Evolutionary conservation across 176 grass and related monocot genomes (phyloP).

Genomic region (Cenchrus purpureus): DNA sequence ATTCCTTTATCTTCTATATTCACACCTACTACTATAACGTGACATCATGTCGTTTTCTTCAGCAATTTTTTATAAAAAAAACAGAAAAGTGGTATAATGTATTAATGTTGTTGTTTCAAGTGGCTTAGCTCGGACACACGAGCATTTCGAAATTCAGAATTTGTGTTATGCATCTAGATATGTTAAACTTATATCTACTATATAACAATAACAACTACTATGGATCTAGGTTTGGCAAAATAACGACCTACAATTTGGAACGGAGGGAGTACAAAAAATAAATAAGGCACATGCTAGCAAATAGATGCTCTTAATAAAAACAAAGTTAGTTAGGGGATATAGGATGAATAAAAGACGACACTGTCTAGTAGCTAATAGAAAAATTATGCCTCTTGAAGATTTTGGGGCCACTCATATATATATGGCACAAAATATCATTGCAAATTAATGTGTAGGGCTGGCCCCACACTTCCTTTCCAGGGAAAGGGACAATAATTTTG

Average conservation of each 20-base stretch:
- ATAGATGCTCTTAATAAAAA: background rate
- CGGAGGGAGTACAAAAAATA: background rate
- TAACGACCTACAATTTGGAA: too few relatives aligned
- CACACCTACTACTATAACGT: background rate
- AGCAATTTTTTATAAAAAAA: background rate
- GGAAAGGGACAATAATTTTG: background rate
- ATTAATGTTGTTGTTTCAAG: background rate
- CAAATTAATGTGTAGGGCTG: background rate
- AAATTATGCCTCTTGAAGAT: background rate
- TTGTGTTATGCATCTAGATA: too few relatives aligned
- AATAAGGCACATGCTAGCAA: background rate
- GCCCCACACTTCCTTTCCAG: background rate
- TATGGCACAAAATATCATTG: background rate
- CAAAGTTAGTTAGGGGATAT: background rate
- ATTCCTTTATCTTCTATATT: background rate
- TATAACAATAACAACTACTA: too few relatives aligned
- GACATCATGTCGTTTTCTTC: slow-evolving; percentile 3
- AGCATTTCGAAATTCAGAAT: too few relatives aligned
- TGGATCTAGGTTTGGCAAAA: too few relatives aligned
- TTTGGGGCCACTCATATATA: background rate
- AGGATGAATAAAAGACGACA: too few relatives aligned
- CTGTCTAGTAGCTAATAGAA: background rate
- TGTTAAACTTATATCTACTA: too few relatives aligned
- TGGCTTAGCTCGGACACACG: background rate
- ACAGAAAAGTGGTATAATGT: background rate